Conservation (phyloP, 371 early-diverging fungal species). For the Neoconidiobolus thromboides region DNA sequence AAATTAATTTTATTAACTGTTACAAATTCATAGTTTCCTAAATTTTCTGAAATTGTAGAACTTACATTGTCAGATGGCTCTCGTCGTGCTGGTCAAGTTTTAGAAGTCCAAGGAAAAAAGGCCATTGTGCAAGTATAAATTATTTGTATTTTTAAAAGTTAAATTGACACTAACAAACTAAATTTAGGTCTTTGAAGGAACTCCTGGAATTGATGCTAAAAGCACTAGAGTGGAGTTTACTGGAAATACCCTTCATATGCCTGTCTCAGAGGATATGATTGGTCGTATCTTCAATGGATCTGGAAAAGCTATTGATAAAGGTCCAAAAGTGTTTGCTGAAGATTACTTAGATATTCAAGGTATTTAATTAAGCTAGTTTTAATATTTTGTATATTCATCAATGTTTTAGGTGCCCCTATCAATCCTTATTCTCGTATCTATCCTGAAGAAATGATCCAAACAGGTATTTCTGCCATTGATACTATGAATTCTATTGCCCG, state of each 20-base stretch:
- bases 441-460: slow-evolving; percentile 99
- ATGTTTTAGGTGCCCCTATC: slow-evolving; percentile 72
- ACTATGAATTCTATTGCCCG: slow-evolving; percentile 99
- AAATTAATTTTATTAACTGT: slow-evolving; percentile 4
- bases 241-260: slow-evolving; percentile 94
- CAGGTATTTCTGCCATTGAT: slow-evolving; percentile 99
- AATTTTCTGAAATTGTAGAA: slow-evolving; percentile 97
- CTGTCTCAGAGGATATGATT: slow-evolving; percentile 98
- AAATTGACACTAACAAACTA: not conserved
- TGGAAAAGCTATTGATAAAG: slow-evolving; percentile 97
- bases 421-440: slow-evolving; percentile 99
- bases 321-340: slow-evolving; percentile 98
- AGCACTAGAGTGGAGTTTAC: slow-evolving; percentile 95
- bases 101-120: slow-evolving; percentile 96
- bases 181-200: slow-evolving; percentile 95
- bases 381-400: not conserved
- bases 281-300: slow-evolving; percentile 99
- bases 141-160: not conserved
- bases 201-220: slow-evolving; percentile 96
- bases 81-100: slow-evolving; percentile 93
- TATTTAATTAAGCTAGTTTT: slow-evolving; percentile 10
- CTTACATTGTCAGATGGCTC: slow-evolving; percentile 96
- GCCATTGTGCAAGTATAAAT: slow-evolving; percentile 86
- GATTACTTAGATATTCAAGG: slow-evolving; percentile 98
- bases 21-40: slow-evolving; percentile 50